phyloP scores from a whole-genome alignment of 805 yeast genomes.

The Yarrowia deformans region DNA sequence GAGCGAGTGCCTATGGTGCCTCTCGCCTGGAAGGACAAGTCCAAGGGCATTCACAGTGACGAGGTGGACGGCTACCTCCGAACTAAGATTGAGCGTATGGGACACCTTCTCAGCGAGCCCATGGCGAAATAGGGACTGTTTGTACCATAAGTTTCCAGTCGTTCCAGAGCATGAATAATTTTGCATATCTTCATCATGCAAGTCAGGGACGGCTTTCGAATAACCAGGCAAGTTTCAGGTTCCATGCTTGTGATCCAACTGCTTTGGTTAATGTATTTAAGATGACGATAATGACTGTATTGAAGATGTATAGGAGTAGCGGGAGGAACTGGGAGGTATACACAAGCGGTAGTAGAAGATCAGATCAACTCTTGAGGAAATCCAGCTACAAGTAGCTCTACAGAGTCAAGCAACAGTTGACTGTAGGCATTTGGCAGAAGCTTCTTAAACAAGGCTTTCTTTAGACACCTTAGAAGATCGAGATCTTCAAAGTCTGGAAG shows the following conservation, averaged over 20 bases:
- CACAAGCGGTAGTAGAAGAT: too few relatives aligned
- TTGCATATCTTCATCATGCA: constrained; percentile 16
- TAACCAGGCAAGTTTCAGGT: neutral
- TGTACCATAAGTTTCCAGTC: constrained; percentile 11
- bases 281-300: constrained; percentile 6
- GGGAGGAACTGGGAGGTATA: too few relatives aligned
- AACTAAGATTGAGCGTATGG: constrained; percentile 97
- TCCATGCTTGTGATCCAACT: neutral
- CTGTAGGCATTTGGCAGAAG: too few relatives aligned
- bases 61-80: constrained; percentile 93
- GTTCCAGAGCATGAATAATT: neutral
- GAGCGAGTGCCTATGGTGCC: constrained; percentile 98
- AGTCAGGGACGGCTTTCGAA: neutral
- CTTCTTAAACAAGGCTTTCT: too few relatives aligned
- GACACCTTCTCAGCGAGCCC: constrained; percentile 71
- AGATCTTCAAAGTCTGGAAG: too few relatives aligned
- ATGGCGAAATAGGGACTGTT: constrained; percentile 8
- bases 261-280: constrained; percentile 18
- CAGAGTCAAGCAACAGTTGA: too few relatives aligned
- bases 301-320: too few relatives aligned
- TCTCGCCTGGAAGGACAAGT: constrained; percentile 77
- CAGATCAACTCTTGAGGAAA: too few relatives aligned
- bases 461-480: too few relatives aligned
- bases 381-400: too few relatives aligned
- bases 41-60: constrained; percentile 74